These are phyloP conservation scores for Pichia sp. DNA, from an alignment of 1,139 yeast genomes.

Conservation along the genomic window DNA sequence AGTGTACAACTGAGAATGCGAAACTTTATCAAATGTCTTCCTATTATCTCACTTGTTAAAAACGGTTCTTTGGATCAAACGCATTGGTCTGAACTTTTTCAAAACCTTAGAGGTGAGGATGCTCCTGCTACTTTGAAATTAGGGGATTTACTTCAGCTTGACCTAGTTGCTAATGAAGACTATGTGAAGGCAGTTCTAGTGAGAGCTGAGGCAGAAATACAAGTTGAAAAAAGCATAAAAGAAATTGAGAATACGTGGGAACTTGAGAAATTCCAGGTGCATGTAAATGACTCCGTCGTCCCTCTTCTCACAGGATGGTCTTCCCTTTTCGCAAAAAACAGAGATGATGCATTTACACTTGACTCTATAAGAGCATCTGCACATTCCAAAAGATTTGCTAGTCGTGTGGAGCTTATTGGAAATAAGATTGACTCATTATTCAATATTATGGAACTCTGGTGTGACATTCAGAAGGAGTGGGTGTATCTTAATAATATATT, in stretches of 20 bases:
- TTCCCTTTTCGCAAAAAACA: slow-evolving; percentile 48
- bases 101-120: slow-evolving; percentile 18
- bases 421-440: slow-evolving; percentile 45
- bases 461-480: slow-evolving; percentile 88
- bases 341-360: slow-evolving; percentile 55
- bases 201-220: slow-evolving; percentile 69
- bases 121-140: slow-evolving; percentile 23
- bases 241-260: slow-evolving; percentile 47
- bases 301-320: slow-evolving; percentile 68
- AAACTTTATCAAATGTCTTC: slow-evolving; percentile 32
- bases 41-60: slow-evolving; percentile 43
- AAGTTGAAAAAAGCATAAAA: slow-evolving; percentile 47
- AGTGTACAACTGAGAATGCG: slow-evolving; percentile 45
- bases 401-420: slow-evolving; percentile 50
- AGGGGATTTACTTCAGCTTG: slow-evolving; percentile 57
- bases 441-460: slow-evolving; percentile 60
- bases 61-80: slow-evolving; percentile 54
- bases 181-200: slow-evolving; percentile 43
- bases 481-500: slow-evolving; percentile 79
- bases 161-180: slow-evolving; percentile 40
- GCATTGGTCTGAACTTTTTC: slow-evolving; percentile 61
- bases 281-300: slow-evolving; percentile 46
- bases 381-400: slow-evolving; percentile 55
- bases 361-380: slow-evolving; percentile 70
- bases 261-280: slow-evolving; percentile 41